Conservation (phyloP, 768 basidiomycete species). For the Suillus placidus region DNA sequence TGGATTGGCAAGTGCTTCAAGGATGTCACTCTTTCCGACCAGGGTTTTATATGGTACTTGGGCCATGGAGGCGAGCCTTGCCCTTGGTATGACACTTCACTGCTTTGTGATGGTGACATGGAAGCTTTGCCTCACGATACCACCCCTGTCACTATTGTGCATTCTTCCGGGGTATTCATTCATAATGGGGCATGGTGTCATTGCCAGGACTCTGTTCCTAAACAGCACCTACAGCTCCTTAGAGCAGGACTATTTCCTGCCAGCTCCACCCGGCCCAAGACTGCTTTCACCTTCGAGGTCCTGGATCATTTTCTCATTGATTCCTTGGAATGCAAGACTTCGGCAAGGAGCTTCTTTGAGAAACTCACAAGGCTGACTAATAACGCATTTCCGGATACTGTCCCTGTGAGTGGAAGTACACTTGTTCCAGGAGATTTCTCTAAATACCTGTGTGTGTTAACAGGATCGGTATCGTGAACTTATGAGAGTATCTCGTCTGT, state of each 20-base stretch:
- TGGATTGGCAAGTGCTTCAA: constrained; percentile 24
- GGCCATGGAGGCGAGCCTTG: constrained; percentile 25
- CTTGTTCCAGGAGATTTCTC: neutral
- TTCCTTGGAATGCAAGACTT: constrained; percentile 19
- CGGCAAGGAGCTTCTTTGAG: constrained; percentile 15
- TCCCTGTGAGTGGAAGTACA: neutral
- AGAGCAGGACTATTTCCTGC: constrained; percentile 9
- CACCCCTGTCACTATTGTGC: neutral
- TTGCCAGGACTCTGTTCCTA: neutral
- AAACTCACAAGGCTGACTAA: constrained; percentile 14
- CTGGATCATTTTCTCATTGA: constrained; percentile 12
- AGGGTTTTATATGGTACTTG: constrained; percentile 19
- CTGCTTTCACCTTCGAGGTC: constrained; percentile 13
- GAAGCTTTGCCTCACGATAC: neutral
- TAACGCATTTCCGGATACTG: neutral
- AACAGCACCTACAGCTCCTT: neutral
- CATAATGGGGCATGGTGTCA: constrained; percentile 8
- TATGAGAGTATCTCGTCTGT: constrained; percentile 11
- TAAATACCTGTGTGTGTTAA: neutral
- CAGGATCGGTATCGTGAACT: constrained; percentile 18
- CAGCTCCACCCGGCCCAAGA: constrained; percentile 6
- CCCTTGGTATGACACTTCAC: constrained; percentile 10
- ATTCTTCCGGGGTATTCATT: constrained; percentile 5
- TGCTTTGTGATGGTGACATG: neutral
- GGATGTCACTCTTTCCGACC: constrained; percentile 17